phyloP scores from a whole-genome alignment of 768 basidiomycete species.

The Pleurotus giganteus region DNA sequence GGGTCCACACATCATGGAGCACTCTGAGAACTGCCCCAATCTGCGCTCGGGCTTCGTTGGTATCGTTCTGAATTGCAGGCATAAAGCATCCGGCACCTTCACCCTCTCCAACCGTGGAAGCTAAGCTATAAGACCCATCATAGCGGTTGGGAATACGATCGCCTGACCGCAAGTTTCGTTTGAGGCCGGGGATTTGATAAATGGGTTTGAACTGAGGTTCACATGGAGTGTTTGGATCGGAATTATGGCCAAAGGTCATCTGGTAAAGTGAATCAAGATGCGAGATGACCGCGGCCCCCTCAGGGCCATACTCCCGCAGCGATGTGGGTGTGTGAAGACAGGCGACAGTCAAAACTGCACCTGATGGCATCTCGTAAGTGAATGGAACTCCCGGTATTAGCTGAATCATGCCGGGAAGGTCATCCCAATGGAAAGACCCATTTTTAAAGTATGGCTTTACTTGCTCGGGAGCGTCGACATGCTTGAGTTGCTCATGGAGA shows the following conservation, averaged over 20 bases:
- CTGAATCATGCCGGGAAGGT: neutral
- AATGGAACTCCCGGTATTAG: neutral
- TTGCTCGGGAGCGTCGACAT: neutral
- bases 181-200: neutral
- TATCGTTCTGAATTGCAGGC: neutral
- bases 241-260: neutral
- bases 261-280: neutral
- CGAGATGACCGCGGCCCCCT: neutral
- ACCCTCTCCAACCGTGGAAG: neutral
- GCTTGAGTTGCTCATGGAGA: neutral
- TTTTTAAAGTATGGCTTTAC: neutral
- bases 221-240: no score
- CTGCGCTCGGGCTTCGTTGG: neutral
- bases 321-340: neutral
- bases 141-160: neutral
- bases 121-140: neutral
- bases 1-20: neutral
- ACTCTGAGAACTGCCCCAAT: neutral
- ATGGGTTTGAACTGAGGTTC: neutral
- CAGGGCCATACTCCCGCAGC: neutral
- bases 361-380: neutral
- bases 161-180: neutral
- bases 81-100: neutral
- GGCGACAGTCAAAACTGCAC: neutral
- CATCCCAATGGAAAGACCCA: neutral